A percentile compares a stretch with the other conserved stretches of the same genome.
Conservation (phyloP, 345 rosid genomes). For the Triadica sebifera region DNA sequence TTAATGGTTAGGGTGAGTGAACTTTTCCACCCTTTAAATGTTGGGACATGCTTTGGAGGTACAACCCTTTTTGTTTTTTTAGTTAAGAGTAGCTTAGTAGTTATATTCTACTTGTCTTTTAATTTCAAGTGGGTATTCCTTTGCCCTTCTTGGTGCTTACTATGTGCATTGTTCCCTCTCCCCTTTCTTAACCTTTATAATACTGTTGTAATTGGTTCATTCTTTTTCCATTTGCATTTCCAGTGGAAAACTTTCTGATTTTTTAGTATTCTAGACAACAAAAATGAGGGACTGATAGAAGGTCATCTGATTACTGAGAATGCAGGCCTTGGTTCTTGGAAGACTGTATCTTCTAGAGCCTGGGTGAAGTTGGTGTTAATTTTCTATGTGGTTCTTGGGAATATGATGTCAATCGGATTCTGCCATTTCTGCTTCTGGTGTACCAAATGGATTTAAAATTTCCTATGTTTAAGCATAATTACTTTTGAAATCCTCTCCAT, state of each 20-base stretch:
- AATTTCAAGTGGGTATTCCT: not conserved
- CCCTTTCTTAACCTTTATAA: not conserved
- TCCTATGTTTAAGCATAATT: too few species aligned
- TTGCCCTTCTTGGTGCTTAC: not conserved
- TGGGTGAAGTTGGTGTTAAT: too few species aligned
- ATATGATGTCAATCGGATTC: too few species aligned
- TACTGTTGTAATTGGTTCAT: not conserved
- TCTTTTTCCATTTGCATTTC: not conserved
- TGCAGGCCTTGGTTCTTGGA: not conserved
- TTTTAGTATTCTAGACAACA: not conserved
- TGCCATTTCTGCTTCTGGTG: too few species aligned
- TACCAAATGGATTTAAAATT: too few species aligned
- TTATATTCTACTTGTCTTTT: not conserved
- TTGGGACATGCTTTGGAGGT: constrained; percentile 4
- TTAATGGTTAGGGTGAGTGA: not conserved
- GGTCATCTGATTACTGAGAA: not conserved
- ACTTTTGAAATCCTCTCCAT: too few species aligned
- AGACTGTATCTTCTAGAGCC: not conserved
- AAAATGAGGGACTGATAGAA: not conserved
- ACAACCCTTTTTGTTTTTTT: constrained; percentile 10
- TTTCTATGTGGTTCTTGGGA: too few species aligned
- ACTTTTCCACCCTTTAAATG: not conserved
- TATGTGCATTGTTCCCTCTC: too few species aligned
- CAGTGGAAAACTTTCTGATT: too few species aligned
- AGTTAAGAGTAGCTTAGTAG: not conserved